Conservation (phyloP, 495 filamentous ascomycete genomes). For the Penicillium flavigenum region DNA sequence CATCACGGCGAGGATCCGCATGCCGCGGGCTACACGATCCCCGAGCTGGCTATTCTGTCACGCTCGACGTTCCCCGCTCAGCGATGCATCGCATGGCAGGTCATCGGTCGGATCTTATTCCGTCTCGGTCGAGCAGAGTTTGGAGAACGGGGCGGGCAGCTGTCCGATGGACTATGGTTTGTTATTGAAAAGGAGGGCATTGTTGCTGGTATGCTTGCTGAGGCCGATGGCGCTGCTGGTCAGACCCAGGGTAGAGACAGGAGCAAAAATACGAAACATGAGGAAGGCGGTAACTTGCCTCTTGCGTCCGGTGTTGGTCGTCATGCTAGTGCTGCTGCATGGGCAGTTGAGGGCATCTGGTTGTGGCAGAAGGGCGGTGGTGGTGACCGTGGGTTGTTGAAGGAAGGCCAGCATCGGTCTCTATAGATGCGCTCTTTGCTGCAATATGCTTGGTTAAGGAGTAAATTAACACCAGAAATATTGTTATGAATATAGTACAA, state of each 20-base stretch:
- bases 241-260: conserved; percentile 11
- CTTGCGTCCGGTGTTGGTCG: conserved; percentile 40
- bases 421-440: conserved; percentile 14
- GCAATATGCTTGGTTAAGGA: neutral
- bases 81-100: conserved; percentile 88
- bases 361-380: conserved; percentile 80
- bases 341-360: conserved; percentile 91
- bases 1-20: conserved; percentile 93
- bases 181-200: conserved; percentile 76
- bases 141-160: conserved; percentile 58
- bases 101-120: conserved; percentile 80
- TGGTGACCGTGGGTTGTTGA: conserved; percentile 46
- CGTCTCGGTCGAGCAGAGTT: conserved; percentile 78
- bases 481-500: neutral
- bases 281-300: conserved; percentile 11
- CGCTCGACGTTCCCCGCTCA: conserved; percentile 82
- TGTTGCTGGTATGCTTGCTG: conserved; percentile 67
- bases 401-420: conserved; percentile 36
- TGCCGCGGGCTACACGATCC: conserved; percentile 90
- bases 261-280: conserved; percentile 22
- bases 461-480: neutral
- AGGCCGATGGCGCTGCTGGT: conserved; percentile 51
- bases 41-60: conserved; percentile 78
- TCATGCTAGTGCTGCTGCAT: conserved; percentile 67
- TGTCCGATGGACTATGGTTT: conserved; percentile 67